phyloP scores from a whole-genome alignment of 2,329 filamentous ascomycete genomes.

The Ramularia endophylla region DNA sequence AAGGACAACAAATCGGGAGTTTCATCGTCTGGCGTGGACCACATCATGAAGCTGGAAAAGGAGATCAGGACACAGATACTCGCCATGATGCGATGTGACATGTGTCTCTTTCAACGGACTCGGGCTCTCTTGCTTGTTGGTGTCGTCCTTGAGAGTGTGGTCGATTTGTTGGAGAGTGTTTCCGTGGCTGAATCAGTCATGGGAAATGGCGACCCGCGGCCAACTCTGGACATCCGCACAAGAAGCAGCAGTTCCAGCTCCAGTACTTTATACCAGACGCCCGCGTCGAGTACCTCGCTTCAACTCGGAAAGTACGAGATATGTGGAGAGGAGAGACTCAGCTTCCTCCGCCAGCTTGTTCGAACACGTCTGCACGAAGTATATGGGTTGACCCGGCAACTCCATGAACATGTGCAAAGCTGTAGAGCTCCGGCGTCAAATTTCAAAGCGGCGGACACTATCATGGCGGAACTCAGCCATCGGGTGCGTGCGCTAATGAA shows the following conservation, averaged over 20 bases:
- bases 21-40: background rate
- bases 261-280: background rate
- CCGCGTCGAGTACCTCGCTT: background rate
- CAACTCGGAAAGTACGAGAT: background rate
- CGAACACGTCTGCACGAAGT: background rate
- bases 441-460: background rate
- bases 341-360: constrained; percentile 1
- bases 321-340: background rate
- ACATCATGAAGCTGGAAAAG: constrained; percentile 2
- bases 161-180: constrained; percentile 1
- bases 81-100: background rate
- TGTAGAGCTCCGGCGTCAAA: background rate
- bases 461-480: background rate
- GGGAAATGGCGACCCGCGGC: background rate
- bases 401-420: background rate
- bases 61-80: background rate
- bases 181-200: background rate
- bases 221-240: too few species aligned
- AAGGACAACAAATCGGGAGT: background rate
- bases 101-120: background rate
- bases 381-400: background rate
- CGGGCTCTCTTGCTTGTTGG: background rate
- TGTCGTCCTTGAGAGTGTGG: background rate
- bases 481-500: background rate
- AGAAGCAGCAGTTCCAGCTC: background rate